A percentile compares a stretch with the other conserved stretches of the same genome.
Evolutionary conservation across 2,329 filamentous ascomycete genomes (phyloP).

Genomic region (Cercospora sojina): DNA sequence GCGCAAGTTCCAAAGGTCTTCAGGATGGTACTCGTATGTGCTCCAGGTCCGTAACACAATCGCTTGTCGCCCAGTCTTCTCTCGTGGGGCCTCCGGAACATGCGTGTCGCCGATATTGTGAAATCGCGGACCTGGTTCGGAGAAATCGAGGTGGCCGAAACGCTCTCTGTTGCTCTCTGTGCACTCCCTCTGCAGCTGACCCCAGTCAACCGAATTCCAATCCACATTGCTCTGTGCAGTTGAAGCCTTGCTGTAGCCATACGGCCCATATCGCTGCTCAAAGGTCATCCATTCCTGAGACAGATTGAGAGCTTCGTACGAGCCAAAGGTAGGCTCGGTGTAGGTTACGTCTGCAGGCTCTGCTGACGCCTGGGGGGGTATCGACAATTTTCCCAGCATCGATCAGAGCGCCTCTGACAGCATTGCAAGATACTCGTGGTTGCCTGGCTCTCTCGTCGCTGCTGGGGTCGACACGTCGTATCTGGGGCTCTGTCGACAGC

Average conservation of each 20-base stretch:
- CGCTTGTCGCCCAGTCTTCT: slow-evolving; percentile 11
- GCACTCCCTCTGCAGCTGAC: neutral
- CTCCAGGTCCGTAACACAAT: slow-evolving; percentile 75
- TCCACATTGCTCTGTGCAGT: neutral
- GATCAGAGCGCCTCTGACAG: neutral
- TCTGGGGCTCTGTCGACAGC: neutral
- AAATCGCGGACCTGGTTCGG: slow-evolving; percentile 47
- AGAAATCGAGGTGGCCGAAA: neutral
- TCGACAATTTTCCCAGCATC: neutral
- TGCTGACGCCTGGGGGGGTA: neutral
- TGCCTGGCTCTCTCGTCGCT: neutral
- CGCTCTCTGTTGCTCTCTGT: neutral
- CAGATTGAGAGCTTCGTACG: neutral
- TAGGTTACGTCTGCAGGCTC: neutral
- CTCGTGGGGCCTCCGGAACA: neutral
- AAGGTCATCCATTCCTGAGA: neutral
- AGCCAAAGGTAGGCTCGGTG: neutral
- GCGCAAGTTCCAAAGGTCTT: slow-evolving; percentile 75
- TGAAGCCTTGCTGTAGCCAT: neutral
- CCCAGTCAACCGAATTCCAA: neutral
- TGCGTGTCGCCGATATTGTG: neutral
- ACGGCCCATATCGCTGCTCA: neutral
- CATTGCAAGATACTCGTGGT: neutral
- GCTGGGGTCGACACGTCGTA: neutral
- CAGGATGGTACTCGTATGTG: slow-evolving; percentile 70